phyloP scores from a whole-genome alignment of 441 rosid species.

The Erodium moschatum region DNA sequence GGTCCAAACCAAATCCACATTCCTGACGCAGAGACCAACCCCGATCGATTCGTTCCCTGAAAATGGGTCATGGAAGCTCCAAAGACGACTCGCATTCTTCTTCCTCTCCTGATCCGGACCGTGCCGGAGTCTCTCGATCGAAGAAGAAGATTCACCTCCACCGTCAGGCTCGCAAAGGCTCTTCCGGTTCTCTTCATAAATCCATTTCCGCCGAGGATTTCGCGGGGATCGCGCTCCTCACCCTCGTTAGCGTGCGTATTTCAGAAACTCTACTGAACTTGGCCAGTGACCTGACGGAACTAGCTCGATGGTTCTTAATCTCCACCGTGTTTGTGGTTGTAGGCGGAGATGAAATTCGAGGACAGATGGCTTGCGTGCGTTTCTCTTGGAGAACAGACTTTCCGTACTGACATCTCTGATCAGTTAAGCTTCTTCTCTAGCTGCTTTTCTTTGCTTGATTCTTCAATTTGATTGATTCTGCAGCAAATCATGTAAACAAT shows the following conservation, averaged over 20 bases:
- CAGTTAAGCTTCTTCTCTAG: slow-evolving; percentile 33
- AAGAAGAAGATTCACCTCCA: slow-evolving; percentile 40
- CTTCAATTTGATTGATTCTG: not conserved
- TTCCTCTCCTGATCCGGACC: slow-evolving; percentile 12
- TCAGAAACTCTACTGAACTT: not conserved
- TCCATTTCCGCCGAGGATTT: slow-evolving; percentile 48
- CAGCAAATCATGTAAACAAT: not conserved
- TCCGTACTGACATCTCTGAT: slow-evolving; percentile 60
- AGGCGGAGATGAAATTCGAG: slow-evolving; percentile 77
- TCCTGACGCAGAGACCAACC: not conserved
- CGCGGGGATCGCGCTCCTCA: slow-evolving; percentile 78
- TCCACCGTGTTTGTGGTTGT: not conserved
- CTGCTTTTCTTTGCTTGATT: not conserved
- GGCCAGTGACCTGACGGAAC: not conserved
- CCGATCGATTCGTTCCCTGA: not conserved
- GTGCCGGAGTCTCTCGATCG: slow-evolving; percentile 23
- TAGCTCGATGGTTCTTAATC: not conserved
- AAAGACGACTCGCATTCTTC: slow-evolving; percentile 16
- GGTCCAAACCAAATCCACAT: slow-evolving; percentile 2
- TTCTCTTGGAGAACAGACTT: slow-evolving; percentile 81
- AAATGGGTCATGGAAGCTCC: slow-evolving; percentile 49
- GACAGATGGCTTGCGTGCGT: slow-evolving; percentile 88
- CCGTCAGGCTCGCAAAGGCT: slow-evolving; percentile 26
- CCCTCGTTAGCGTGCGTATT: slow-evolving; percentile 42
- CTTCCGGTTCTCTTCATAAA: slow-evolving; percentile 21